phyloP scores from a whole-genome alignment of 1,139 yeast species.

The Suhomyces yuchorum region DNA sequence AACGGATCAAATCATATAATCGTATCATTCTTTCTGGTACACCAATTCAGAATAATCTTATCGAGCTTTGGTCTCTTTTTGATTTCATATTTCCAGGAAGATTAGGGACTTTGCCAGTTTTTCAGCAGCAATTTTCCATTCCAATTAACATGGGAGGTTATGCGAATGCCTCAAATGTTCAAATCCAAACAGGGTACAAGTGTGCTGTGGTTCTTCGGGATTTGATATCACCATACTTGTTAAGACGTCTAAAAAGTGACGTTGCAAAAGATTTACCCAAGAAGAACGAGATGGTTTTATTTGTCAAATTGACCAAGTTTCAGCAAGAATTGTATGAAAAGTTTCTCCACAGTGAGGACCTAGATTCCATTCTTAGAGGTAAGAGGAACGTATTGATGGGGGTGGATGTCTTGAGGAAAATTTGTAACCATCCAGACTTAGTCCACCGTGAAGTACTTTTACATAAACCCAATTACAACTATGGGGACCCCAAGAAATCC shows the following conservation, averaged over 20 bases:
- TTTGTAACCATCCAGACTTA: constrained; percentile 95
- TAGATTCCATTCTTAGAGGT: constrained; percentile 72
- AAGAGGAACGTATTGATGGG: constrained; percentile 84
- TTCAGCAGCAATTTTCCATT: constrained; percentile 85
- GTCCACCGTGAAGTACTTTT: constrained; percentile 56
- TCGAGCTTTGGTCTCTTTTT: constrained; percentile 91
- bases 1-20: constrained; percentile 77
- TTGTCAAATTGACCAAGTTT: constrained; percentile 76
- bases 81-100: constrained; percentile 95
- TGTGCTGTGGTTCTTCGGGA: constrained; percentile 92
- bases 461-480: constrained; percentile 45
- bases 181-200: constrained; percentile 94
- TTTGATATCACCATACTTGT: constrained; percentile 82
- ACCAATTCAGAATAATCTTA: constrained; percentile 90
- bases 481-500: constrained; percentile 70
- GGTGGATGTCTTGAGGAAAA: constrained; percentile 83
- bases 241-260: constrained; percentile 86
- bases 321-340: constrained; percentile 76
- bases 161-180: constrained; percentile 94
- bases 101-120: constrained; percentile 90
- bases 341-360: constrained; percentile 76
- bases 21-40: constrained; percentile 91
- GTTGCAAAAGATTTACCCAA: constrained; percentile 97
- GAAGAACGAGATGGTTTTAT: constrained; percentile 89
- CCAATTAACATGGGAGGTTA: constrained; percentile 98